Conservation (phyloP, 148 eudicot species). For the Heliamphora exappendiculata region DNA sequence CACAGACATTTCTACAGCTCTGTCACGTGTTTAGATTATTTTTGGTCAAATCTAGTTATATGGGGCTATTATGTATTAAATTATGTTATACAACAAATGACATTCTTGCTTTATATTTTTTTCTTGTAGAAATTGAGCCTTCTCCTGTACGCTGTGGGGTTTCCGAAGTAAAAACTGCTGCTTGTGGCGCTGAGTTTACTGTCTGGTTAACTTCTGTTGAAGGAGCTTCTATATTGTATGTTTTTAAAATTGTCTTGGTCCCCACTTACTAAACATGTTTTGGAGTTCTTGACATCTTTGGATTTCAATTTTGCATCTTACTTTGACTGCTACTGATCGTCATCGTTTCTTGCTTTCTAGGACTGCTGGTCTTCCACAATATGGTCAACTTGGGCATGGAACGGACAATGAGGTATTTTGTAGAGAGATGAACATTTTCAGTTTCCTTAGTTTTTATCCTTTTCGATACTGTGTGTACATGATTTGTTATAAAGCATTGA, state of each 20-base stretch:
- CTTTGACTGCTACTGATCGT: neutral
- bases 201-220: constrained; percentile 68
- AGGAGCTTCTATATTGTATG: constrained; percentile 94
- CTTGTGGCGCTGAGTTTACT: constrained; percentile 5
- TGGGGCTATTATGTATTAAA: neutral
- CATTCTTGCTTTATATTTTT: neutral
- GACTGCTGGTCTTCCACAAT: constrained; percentile 98
- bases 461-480: neutral
- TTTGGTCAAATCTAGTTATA: neutral
- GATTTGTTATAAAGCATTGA: neutral
- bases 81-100: neutral
- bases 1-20: neutral
- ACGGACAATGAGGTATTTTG: constrained; percentile 83
- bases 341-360: constrained; percentile 22
- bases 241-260: constrained; percentile 21
- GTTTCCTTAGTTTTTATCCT: neutral
- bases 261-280: neutral
- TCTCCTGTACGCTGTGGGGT: constrained; percentile 81
- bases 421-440: neutral
- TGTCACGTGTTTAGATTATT: too few species aligned
- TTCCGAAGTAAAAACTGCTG: constrained; percentile 45
- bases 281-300: neutral
- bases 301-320: neutral
- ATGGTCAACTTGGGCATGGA: constrained; percentile 99
- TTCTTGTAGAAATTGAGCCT: constrained; percentile 64